Base-by-base conservation (phyloP, 805 yeast genomes). In the Starmerella roubikii region DNA sequence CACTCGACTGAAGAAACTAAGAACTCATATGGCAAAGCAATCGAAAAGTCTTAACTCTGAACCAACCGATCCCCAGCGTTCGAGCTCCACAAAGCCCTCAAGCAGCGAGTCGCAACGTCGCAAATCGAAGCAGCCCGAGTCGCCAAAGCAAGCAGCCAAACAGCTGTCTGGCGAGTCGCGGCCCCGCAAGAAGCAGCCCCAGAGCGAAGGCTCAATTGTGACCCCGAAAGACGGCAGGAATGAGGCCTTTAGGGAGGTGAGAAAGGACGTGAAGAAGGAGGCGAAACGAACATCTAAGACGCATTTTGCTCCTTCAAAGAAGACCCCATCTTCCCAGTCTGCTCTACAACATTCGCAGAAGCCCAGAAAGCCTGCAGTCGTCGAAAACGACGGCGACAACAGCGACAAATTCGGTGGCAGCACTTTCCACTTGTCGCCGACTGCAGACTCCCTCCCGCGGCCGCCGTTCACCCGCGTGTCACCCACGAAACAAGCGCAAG, bases 361-460 rank as follows among this genome's bases (percentile, higher is more conserved):
- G n/a, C n/a, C n/a, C n/a, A n/a, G n/a, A n/a, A n/a, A 27, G 30
- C 13, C 26, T 20, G 26, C 26, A 6, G 19, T 18, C 8, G 30
- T n/a, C 13, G 13, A 27, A n/a, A 11, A 10, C 4, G 30, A 34
- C 19, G 30, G 23, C 8, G 16, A 10, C 19, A 11, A 8, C 23
- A 34, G 23, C n/a, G 40, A 27, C 21, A 40, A 39, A 30, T 46
- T 33, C 37, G 40, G 48, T 31, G 55, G 55, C 11, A 45, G 49
- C 38, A 44, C 45, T 17, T 52, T 52, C 48, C 44, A 50, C 32
- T 34, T 41, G 12, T 48, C 53, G n/a, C 55, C 55, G n/a, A 51
- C 42, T 15, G 52, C 54, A 4, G 40, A 48, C 17, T 32, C 49
- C 21, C 40, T 52, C 17, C 54, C 54, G 9, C 42, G 48, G 9